These are phyloP conservation scores for Platanthera guangdongensis DNA, from an alignment of 106 monocot species.

Conservation along the genomic window DNA sequence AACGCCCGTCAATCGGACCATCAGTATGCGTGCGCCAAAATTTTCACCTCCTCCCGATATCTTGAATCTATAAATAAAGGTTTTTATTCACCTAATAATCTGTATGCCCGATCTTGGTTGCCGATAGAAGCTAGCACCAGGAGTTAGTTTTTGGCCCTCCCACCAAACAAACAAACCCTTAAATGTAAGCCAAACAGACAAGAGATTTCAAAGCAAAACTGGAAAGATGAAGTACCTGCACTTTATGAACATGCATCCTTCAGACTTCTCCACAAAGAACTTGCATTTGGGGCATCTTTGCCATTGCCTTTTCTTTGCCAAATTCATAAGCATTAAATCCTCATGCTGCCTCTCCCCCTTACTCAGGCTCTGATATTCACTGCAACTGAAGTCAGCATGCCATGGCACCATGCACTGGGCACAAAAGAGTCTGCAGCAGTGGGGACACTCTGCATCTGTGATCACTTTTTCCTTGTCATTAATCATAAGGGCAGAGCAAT, in stretches of 20 bases:
- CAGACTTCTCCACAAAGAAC: constrained; percentile 55
- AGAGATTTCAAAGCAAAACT: too few relatives aligned
- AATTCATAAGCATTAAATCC: constrained; percentile 33
- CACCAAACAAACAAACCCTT: too few relatives aligned
- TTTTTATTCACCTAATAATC: too few relatives aligned
- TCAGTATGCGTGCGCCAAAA: too few relatives aligned
- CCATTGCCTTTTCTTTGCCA: constrained; percentile 41
- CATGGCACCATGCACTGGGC: constrained; percentile 5
- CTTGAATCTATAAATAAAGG: too few relatives aligned
- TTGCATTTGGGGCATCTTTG: constrained; percentile 52
- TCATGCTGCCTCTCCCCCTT: constrained; percentile 24
- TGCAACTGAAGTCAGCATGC: constrained; percentile 11
- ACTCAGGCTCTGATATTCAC: constrained; percentile 17
- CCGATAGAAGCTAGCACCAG: too few relatives aligned
- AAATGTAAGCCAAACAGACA: too few relatives aligned
- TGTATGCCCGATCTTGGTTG: too few relatives aligned
- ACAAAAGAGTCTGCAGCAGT: constrained; percentile 4
- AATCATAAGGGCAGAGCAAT: constrained; percentile 61
- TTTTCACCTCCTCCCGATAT: too few relatives aligned
- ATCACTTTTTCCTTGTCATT: constrained; percentile 15
- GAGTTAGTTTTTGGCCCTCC: too few relatives aligned
- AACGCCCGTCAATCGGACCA: too few relatives aligned
- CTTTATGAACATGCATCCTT: constrained; percentile 44
- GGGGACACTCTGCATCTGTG: constrained; percentile 25
- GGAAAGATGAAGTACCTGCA: constrained; percentile 38